Percentiles rank a stretch among this genome's conserved stretches.
Evolutionary conservation across 805 yeast genomes (phyloP).

Genomic region (Myxozyma lipomycoides): DNA sequence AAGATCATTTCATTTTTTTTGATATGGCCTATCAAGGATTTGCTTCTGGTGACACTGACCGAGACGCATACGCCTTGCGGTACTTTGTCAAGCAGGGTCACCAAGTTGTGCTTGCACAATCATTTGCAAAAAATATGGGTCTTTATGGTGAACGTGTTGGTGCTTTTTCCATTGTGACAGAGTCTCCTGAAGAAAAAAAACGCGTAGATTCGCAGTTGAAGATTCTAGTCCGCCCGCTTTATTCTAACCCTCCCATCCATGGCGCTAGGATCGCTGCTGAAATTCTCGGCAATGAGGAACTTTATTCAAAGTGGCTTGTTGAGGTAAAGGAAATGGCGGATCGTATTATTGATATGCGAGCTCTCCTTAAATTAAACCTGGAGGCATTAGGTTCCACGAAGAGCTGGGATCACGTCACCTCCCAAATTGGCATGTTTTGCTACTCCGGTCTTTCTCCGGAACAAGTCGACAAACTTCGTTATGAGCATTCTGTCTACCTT

Average conservation of each 20-base stretch:
- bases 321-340: conserved; percentile 78
- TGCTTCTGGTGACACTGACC: conserved; percentile 74
- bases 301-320: conserved; percentile 67
- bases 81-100: conserved; percentile 43
- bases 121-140: conserved; percentile 94
- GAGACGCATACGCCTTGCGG: conserved; percentile 60
- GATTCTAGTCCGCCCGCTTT: conserved; percentile 76
- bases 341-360: conserved; percentile 71
- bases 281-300: conserved; percentile 57
- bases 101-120: conserved; percentile 64
- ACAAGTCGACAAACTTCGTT: conserved; percentile 68
- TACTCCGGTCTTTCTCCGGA: conserved; percentile 73
- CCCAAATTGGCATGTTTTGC: conserved; percentile 96
- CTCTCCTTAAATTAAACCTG: conserved; percentile 57
- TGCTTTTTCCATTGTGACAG: conserved; percentile 59
- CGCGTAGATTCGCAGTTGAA: conserved; percentile 74
- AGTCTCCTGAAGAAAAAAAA: conserved; percentile 45
- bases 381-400: conserved; percentile 52
- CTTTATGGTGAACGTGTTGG: conserved; percentile 95
- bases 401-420: conserved; percentile 80
- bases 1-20: conserved; percentile 69
- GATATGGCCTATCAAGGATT: conserved; percentile 97
- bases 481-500: conserved; percentile 73
- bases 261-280: conserved; percentile 86
- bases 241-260: conserved; percentile 92